Conservation (phyloP, 2,329 filamentous ascomycete species). For the Venturia nashicola region DNA sequence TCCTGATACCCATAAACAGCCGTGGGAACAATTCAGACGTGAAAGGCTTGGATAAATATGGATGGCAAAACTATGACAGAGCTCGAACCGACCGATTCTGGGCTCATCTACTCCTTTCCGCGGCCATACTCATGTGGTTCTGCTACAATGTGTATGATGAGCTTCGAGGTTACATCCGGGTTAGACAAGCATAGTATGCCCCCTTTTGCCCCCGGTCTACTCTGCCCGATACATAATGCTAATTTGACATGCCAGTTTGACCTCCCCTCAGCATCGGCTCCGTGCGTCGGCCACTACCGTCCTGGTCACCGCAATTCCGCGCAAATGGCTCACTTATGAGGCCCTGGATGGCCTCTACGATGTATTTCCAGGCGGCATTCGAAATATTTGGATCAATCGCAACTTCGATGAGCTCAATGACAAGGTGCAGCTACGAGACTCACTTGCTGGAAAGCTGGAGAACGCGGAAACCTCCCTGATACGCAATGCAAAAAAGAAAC, state of each 20-base stretch:
- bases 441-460: slow-evolving; percentile 62
- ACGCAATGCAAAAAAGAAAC: slow-evolving; percentile 62
- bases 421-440: slow-evolving; percentile 66
- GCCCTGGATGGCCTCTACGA: slow-evolving; percentile 79
- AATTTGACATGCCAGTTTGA: slow-evolving; percentile 36
- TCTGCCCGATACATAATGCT: not conserved
- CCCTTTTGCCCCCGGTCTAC: not conserved
- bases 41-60: slow-evolving; percentile 56
- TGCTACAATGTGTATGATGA: slow-evolving; percentile 82
- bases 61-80: slow-evolving; percentile 74
- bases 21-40: slow-evolving; percentile 35
- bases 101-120: slow-evolving; percentile 71
- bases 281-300: slow-evolving; percentile 92
- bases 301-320: slow-evolving; percentile 78
- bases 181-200: slow-evolving; percentile 67
- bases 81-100: slow-evolving; percentile 59
- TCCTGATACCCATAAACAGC: slow-evolving; percentile 76
- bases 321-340: slow-evolving; percentile 78
- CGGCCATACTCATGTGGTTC: slow-evolving; percentile 70
- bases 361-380: slow-evolving; percentile 87
- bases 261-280: slow-evolving; percentile 85
- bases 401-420: slow-evolving; percentile 73
- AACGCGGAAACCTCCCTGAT: slow-evolving; percentile 76
- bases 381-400: slow-evolving; percentile 93
- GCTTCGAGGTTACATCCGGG: slow-evolving; percentile 74